Conservation (phyloP, 2,329 filamentous ascomycete genomes). For the Trichoderma sp. region DNA sequence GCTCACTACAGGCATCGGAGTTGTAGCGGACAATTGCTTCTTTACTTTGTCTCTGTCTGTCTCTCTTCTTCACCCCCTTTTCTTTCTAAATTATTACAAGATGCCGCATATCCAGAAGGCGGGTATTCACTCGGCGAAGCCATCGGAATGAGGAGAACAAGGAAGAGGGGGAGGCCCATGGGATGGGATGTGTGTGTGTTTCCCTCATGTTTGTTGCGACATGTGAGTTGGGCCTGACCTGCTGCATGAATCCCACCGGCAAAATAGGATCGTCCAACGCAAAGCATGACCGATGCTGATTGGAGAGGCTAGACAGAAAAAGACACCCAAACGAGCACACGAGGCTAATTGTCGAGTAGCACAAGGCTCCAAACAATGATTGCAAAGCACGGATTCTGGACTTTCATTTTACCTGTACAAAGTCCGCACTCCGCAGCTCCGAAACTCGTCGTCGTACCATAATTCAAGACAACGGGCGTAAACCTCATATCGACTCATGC, state of each 20-base stretch:
- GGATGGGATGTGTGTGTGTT: not conserved
- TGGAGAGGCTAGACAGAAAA: not conserved
- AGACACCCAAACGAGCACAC: not conserved
- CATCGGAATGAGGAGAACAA: not conserved
- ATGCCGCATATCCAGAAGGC: not conserved
- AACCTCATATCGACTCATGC: not conserved
- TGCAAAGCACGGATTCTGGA: not conserved
- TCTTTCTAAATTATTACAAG: not conserved
- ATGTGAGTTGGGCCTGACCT: not conserved
- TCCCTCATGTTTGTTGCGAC: not conserved
- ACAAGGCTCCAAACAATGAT: not conserved
- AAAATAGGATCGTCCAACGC: not conserved
- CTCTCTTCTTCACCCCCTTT: not conserved
- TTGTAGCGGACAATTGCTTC: not conserved
- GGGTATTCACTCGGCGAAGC: not conserved
- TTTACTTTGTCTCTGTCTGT: not conserved
- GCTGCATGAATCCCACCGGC: constrained; percentile 5
- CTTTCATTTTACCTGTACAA: not conserved
- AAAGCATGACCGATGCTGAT: not conserved
- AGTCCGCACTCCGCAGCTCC: not conserved
- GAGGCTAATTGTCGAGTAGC: not conserved
- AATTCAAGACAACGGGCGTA: not conserved
- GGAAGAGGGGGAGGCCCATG: not conserved
- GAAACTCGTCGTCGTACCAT: not conserved
- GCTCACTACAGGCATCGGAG: not conserved